Evolutionary conservation across 2,329 filamentous ascomycete species (phyloP), one percentile per base, ranked within the genome.

Genomic region (Fusarium equiseti): DNA sequence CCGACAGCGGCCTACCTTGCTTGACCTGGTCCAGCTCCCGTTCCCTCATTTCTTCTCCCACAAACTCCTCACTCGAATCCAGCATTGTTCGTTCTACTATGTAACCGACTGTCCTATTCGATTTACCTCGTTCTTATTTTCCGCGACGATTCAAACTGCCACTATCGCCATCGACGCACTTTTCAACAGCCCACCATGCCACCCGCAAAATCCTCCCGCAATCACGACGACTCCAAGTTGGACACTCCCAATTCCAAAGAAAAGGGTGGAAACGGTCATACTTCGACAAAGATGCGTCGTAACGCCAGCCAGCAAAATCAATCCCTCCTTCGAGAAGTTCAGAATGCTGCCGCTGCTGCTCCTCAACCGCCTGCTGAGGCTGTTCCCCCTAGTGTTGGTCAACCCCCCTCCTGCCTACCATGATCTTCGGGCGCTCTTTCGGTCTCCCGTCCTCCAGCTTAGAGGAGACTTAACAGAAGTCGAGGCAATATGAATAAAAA

Each of bases 221-320:
- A 78, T 68, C 81, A 83, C 75, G 84, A 86, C 73, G 84, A 86
- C 70, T 70, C 79, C 72, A 86, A 86, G 74, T 62, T 79, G 54
- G 84, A 86, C 59, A 73, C 76, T 46, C 73, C 77, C 60, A 75
- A 76, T 60, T 49, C 74, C n/a, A 84, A 86, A 73, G 83, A 86
- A 63, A 86, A 85, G 77, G 81, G 79, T 64, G 79, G 79, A 54
- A 77, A 77, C 59, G 81, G 81, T 18, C 78, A 82, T 57, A 76
- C 82, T 18, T 85, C 85, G 57, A 82, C 85, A 64, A 89, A 89
- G 77, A 83, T 88, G 79, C 86, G 86, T 56, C 84, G 87, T 40
- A 84, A 84, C 18, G 86, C 83, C 59, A 88, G 85, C 77, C 85
- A 85, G 59, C 82, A 82, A 15, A 86, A 84, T 44, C 82, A 83